Base-by-base conservation (phyloP, 306 rosid genomes). In the Cicer cuneatum region DNA sequence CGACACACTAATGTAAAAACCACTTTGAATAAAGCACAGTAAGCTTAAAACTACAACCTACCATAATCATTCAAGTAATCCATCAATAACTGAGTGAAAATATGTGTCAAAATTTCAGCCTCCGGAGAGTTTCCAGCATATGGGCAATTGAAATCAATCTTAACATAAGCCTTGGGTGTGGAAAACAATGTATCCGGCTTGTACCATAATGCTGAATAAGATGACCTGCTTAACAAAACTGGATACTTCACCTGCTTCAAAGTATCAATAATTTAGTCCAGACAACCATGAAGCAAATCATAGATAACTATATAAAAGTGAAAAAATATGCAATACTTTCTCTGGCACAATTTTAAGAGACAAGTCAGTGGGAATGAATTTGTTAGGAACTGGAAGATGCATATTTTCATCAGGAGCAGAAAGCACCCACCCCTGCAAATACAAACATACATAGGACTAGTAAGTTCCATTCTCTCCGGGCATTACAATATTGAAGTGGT, bases 1-100 rank as follows among this genome's bases (percentile, higher is more conserved):
- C 39, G 45, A 78, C 24, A 63, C 29, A 35, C 2, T 35, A 56
- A 46, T 53, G 43, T 18, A 76, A 21, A 61, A 68, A 81, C 48
- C 21, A 46, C 58, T 61, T 58, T 46, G 35, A 15, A 53, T 14
- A 69, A 24, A 53, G 66, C 18, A 18, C 42, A 76, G 63, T 63
- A 52, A 19, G 1, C 19, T 3, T 29, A 78, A 35, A 61, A 43
- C 47, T 37, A 49, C 66, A 68, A 65, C 83, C 83, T 69, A 94
- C 99, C 99, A 76, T 90, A 83, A 75, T 94, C 99, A 78, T 94
- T 90, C 90, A 94, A 85, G 85, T 86, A 92, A 84, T 94, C 99
- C 93, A 92, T 90, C 78, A 94, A 84, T 57, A 94, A 81, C 73
- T 77, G 83, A 1, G 92, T 90, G 82, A 94, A 94, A 76, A 94